A percentile compares a stretch with the other conserved stretches of the same genome.
Evolutionary conservation across 73 alveolate genomes (phyloP).

Genomic region (Durusdinium trenchii): DNA sequence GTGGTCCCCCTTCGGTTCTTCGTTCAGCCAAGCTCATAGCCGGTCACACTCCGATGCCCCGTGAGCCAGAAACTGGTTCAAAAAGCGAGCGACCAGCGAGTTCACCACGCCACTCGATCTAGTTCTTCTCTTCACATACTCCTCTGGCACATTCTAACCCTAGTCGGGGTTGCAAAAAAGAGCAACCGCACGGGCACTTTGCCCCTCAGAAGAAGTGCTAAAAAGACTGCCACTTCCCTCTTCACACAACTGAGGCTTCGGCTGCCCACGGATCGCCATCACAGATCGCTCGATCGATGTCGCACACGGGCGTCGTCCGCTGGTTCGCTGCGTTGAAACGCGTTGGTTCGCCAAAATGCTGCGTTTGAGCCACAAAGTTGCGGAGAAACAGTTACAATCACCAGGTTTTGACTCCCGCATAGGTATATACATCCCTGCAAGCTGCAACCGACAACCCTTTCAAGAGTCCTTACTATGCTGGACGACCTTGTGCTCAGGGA

Average conservation of each 20-base stretch:
- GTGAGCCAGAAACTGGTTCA: background rate
- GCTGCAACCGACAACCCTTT: too few relatives aligned
- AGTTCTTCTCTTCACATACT: background rate
- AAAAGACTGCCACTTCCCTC: background rate
- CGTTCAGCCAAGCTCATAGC: background rate
- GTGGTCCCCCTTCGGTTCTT: background rate
- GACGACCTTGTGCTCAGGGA: too few relatives aligned
- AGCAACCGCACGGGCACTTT: background rate
- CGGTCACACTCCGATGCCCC: background rate
- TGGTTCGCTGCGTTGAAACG: too few relatives aligned
- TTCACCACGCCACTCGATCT: background rate
- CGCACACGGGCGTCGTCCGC: too few relatives aligned
- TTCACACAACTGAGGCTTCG: background rate
- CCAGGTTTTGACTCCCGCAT: too few relatives aligned
- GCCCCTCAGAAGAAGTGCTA: background rate
- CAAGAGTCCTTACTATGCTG: too few relatives aligned
- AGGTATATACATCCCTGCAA: too few relatives aligned
- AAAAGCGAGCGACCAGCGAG: background rate
- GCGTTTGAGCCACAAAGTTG: too few relatives aligned
- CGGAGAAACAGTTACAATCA: too few relatives aligned
- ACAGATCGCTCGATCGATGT: too few relatives aligned
- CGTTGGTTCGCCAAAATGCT: too few relatives aligned
- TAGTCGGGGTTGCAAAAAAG: too few relatives aligned
- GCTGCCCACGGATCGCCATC: conserved; percentile 55
- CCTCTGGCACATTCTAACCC: background rate